These are phyloP conservation scores for Retiboletus flavoniger DNA, from an alignment of 1,284 basidiomycete genomes.

Conservation along the genomic window DNA sequence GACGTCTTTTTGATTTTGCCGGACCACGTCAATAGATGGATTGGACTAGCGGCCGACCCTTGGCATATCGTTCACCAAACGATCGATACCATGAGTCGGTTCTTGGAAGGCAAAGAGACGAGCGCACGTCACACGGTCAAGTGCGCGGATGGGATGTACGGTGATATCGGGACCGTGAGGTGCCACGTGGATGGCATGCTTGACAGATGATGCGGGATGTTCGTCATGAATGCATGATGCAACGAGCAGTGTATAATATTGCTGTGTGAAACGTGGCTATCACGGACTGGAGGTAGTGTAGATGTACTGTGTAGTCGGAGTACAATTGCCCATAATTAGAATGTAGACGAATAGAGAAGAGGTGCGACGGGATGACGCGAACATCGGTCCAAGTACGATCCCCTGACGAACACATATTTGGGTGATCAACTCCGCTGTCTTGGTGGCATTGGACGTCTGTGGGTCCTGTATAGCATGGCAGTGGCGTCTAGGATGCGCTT, in stretches of 20 bases:
- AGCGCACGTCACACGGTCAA: background rate
- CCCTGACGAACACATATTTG: background rate
- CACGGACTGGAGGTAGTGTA: background rate
- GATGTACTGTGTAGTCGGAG: slow-evolving; percentile 9
- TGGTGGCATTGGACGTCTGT: slow-evolving; percentile 3
- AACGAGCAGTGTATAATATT: background rate
- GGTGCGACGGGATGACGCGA: background rate
- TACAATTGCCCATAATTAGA: slow-evolving; percentile 16
- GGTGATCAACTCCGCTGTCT: slow-evolving; percentile 15
- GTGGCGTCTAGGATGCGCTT: slow-evolving; percentile 41
- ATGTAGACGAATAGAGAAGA: background rate
- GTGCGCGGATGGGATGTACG: slow-evolving; percentile 1
- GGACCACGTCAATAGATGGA: slow-evolving; percentile 40
- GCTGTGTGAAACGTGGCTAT: background rate
- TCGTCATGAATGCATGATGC: background rate
- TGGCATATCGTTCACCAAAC: slow-evolving; percentile 13
- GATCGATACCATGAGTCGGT: slow-evolving; percentile 16
- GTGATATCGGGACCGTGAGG: slow-evolving; percentile 1
- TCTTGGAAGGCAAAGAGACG: slow-evolving; percentile 7
- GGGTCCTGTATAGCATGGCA: slow-evolving; percentile 12
- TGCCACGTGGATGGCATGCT: background rate
- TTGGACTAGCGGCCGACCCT: slow-evolving; percentile 27
- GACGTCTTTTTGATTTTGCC: slow-evolving; percentile 66
- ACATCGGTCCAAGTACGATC: background rate
- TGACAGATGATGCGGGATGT: background rate